Evolutionary conservation across 2,329 filamentous ascomycete species (phyloP), one percentile per base, ranked within the genome.

Genomic region (Aspergillus felis): DNA sequence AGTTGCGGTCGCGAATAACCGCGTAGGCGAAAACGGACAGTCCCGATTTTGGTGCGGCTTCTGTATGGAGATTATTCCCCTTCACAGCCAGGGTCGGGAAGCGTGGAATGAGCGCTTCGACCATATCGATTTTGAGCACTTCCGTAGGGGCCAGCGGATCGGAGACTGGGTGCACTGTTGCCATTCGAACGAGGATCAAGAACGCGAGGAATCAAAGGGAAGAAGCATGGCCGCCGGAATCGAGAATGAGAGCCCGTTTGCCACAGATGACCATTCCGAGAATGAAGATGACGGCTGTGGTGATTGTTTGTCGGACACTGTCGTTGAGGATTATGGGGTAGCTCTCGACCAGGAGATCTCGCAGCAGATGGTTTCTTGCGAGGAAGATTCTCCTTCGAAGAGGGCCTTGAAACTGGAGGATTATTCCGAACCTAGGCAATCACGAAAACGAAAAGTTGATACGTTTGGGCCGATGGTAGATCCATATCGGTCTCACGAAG

Each of bases 41-140:
- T 75, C 77, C 2, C 79, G 82, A 5, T 96, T 91, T 73, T 96
- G 92, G 92, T 96, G 92, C 67, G 92, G 92, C 0, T 96, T 96
- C 70, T 96, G 91, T 70, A 67, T 75, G 17, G 66, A 74, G 20
- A 78, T 86, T 22, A 75, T 91, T 14, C 71, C 76, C n/a, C 77
- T 86, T 29, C 68, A 75, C 32, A 75, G 77, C 24, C 74, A 75
- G 35, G 79, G 82, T 3, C 70, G 79, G 1, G 82, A 82, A 25
- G 84, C 85, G 0, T 84, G 83, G 82, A 82, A 83, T 7, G 81
- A 84, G 61, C 74, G 86, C 2, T 85, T 84, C 61, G 78, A 92
- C 64, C 91, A 96, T 67, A 92, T 96, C 61, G 90, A 92, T 57
- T 72, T 83, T 17, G 62, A 74, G 51, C 78, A 80, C 64, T 79